Base-by-base conservation (phyloP, 2,329 filamentous ascomycete species). In the Coniella vitis region DNA sequence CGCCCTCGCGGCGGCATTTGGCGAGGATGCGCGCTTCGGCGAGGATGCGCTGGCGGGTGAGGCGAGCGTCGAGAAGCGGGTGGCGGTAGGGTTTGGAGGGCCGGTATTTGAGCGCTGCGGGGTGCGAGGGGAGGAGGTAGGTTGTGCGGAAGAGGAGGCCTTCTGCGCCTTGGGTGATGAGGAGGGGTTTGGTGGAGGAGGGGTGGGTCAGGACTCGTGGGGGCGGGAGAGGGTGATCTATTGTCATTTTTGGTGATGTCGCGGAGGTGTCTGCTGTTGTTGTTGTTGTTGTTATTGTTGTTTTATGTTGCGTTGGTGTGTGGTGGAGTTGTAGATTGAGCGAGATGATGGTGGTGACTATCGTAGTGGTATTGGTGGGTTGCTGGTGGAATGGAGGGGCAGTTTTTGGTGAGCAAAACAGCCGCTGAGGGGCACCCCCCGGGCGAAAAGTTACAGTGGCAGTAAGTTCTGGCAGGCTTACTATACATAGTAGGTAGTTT, bases 131-230 rank as follows among this genome's bases (percentile, higher is more conserved):
- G 1, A 76, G 65, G 47, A 96, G 83, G 69, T 88, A 94, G 48
- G 80, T 83, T 16, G 88, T 91, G 66, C 83, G 84, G 79, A 94
- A 97, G 63, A 98, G 81, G 56, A 91, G 88, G 52, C 88, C 90
- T 79, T 98, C 93, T 63, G 93, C 93, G 69, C 93, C 93, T 75
- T 97, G 93, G 49, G 88, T 84, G 58, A 97, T 80, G 61, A 95
- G 86, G 42, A 64, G 67, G 55, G 88, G 81, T 42, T 78, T 67
- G 57, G 73, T 65, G 35, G 79, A 72, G 54, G 77, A 71, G 63
- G 78, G 77, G 70, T 81, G 71, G 51, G 74, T 73, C 66, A 90
- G 84, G 57, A 84, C 76, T 31, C 73, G 66, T 34, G 84, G 84
- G 54, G 87, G 81, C 56, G 74, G 68, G 58, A 74, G 73, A 47